These are phyloP conservation scores for Acanthamoeba pearcei DNA, from an alignment of 208 protist species.

Conservation along the genomic window DNA sequence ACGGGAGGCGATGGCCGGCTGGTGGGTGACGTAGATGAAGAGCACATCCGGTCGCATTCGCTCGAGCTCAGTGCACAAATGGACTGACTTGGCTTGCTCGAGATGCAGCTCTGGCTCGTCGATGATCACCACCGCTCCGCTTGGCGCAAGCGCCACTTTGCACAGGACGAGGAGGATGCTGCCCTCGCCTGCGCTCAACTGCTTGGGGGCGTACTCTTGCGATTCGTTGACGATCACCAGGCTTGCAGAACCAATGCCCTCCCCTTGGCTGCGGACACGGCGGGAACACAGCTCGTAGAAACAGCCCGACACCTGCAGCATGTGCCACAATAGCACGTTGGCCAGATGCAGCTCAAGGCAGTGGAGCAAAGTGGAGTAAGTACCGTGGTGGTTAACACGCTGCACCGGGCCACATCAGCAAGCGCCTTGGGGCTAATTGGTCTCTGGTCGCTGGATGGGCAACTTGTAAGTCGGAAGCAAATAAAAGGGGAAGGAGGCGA, in stretches of 20 bases:
- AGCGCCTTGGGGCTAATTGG: too few species aligned
- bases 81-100: background rate
- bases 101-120: constrained; percentile 54
- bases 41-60: background rate
- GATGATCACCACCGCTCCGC: background rate
- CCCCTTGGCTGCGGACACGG: background rate
- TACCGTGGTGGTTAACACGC: background rate
- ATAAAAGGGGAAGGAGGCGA: background rate
- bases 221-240: background rate
- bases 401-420: too few species aligned
- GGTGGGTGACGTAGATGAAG: constrained; percentile 34
- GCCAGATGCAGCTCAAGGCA: background rate
- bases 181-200: background rate
- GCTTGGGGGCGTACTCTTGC: background rate
- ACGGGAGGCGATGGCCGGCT: background rate
- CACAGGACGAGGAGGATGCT: constrained; percentile 34
- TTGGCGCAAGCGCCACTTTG: background rate
- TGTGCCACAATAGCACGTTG: background rate
- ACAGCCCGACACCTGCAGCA: background rate
- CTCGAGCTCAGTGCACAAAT: background rate
- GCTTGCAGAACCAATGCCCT: background rate
- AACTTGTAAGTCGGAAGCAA: background rate
- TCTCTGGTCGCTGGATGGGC: too few species aligned
- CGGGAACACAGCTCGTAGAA: background rate
- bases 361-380: background rate